phyloP scores from a whole-genome alignment of 345 rosid genomes.

The Citrus australasica region DNA sequence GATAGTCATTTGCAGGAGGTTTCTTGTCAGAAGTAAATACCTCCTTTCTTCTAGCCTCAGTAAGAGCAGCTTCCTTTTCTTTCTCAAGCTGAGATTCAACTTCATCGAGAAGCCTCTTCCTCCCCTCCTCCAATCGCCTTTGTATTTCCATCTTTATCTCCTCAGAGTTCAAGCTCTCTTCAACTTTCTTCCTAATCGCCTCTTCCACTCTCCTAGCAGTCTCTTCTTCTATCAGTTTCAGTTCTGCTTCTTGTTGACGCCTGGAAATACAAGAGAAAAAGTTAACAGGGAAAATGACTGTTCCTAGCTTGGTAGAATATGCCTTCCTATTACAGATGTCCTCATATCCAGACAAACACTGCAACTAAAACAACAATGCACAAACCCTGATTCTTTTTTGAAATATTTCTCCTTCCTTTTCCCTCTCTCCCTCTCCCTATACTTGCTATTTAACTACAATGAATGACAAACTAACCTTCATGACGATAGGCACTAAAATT shows the following conservation, averaged over 20 bases:
- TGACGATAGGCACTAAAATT: constrained; percentile 43
- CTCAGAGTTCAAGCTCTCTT: constrained; percentile 70
- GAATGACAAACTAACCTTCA: constrained; percentile 63
- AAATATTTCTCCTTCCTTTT: neutral
- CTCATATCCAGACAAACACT: constrained; percentile 34
- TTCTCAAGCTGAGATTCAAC: constrained; percentile 77
- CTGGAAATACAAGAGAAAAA: constrained; percentile 43
- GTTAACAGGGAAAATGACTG: constrained; percentile 33
- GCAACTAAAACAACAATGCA: constrained; percentile 19
- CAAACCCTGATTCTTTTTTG: constrained; percentile 18
- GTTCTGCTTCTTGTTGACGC: constrained; percentile 91
- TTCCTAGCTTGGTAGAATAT: constrained; percentile 5
- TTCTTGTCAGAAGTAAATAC: constrained; percentile 27
- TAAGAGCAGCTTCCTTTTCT: constrained; percentile 68
- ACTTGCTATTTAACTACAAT: constrained; percentile 24
- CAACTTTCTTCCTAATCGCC: constrained; percentile 69
- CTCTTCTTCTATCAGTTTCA: constrained; percentile 89
- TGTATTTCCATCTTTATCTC: constrained; percentile 67
- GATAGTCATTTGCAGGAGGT: neutral
- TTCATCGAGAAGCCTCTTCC: constrained; percentile 66
- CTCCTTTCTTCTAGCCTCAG: constrained; percentile 77
- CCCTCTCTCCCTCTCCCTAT: constrained; percentile 14
- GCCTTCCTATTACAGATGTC: constrained; percentile 27
- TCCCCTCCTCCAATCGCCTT: constrained; percentile 68
- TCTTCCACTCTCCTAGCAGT: constrained; percentile 82